A percentile compares a stretch with the other conserved stretches of the same genome.
Evolutionary conservation across 192 early-diverging fungal species (phyloP).

Genomic region (Pilaira anomala): DNA sequence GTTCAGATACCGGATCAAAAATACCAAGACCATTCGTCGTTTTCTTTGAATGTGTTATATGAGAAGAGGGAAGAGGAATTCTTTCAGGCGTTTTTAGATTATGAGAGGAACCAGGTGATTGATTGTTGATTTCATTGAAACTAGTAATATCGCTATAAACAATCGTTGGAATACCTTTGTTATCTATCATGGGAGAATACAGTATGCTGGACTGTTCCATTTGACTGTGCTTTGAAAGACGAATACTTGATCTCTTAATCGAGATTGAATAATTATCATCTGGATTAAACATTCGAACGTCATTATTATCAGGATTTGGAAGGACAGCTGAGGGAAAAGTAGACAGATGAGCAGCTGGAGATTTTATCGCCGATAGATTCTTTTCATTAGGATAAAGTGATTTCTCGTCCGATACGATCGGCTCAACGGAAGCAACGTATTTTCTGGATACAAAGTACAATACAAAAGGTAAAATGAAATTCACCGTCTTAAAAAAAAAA

Average conservation of each 20-base stretch:
- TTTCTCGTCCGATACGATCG: conserved; percentile 8
- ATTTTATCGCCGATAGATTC: too few species aligned
- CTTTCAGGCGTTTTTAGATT: neutral
- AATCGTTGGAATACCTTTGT: conserved; percentile 2
- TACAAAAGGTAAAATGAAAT: conserved; percentile 66
- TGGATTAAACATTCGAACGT: conserved; percentile 27
- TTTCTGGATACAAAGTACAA: conserved; percentile 58
- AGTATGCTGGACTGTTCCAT: conserved; percentile 11
- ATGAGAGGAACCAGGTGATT: neutral
- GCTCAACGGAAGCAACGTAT: conserved; percentile 28
- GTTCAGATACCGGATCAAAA: neutral
- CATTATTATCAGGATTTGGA: conserved; percentile 9
- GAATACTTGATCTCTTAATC: conserved; percentile 18
- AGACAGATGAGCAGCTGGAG: neutral
- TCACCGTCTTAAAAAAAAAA: conserved; percentile 40
- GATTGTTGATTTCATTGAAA: neutral
- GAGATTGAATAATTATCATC: conserved; percentile 24
- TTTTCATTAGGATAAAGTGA: neutral
- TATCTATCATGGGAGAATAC: neutral
- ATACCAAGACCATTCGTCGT: too few species aligned
- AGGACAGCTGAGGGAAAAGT: conserved; percentile 10
- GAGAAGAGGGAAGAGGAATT: neutral
- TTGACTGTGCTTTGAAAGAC: conserved; percentile 19
- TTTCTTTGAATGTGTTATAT: neutral
- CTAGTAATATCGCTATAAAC: neutral